Conservation (phyloP, 176 grass and related monocot species). For the Carex kokanica region DNA sequence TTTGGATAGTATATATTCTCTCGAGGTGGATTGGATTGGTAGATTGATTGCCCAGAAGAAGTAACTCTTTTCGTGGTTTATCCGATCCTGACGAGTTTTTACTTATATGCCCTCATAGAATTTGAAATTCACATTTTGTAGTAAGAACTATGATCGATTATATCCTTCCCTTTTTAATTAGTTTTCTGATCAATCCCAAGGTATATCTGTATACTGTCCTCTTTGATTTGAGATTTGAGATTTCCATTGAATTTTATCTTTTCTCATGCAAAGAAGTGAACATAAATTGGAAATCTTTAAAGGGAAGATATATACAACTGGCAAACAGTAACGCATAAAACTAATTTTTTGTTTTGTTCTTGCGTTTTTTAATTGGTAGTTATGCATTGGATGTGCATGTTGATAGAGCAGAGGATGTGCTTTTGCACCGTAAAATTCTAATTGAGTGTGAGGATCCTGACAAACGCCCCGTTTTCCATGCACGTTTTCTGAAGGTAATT, state of each 20-base stretch:
- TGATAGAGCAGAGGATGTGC: slow-evolving; percentile 63
- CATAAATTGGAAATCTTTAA: not conserved
- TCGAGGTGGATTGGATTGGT: slow-evolving; percentile 7
- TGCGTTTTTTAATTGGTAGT: slow-evolving; percentile 24
- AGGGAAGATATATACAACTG: not conserved
- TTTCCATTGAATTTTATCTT: not conserved
- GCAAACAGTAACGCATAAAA: not conserved
- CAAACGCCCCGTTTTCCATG: slow-evolving; percentile 80
- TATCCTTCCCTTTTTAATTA: not conserved
- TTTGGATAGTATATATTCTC: not conserved
- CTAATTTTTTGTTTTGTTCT: not conserved
- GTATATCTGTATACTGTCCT: not conserved
- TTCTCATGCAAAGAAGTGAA: not conserved
- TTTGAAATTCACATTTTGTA: slow-evolving; percentile 1
- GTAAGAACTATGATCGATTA: not conserved
- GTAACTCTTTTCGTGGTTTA: not conserved
- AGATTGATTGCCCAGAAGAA: not conserved
- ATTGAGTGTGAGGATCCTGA: slow-evolving; percentile 52
- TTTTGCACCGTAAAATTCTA: slow-evolving; percentile 79
- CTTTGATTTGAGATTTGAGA: not conserved
- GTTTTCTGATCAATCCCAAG: not conserved
- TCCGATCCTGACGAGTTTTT: not conserved
- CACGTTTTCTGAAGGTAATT: slow-evolving; percentile 53
- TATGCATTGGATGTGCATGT: slow-evolving; percentile 68
- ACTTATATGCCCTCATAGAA: not conserved